A percentile compares a stretch with the other conserved stretches of the same genome.
Conservation (phyloP, 106 monocot species). For the Xerophyta viscosa region DNA sequence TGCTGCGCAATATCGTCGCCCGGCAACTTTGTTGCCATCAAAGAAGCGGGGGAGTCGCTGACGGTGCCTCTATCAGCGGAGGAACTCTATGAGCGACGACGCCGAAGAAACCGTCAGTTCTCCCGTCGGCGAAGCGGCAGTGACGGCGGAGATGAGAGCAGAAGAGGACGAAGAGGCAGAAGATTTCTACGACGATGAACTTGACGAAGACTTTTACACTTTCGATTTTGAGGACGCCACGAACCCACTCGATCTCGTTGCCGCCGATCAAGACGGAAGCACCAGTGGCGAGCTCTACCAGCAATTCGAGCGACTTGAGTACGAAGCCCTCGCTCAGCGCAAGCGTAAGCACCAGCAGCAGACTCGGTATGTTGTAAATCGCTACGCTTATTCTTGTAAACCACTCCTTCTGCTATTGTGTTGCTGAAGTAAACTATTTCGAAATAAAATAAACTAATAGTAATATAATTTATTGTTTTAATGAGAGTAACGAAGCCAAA, state of each 20-base stretch:
- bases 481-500: no score
- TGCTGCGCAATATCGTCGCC: no score
- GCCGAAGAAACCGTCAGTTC: background rate
- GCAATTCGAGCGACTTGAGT: slow-evolving; percentile 53
- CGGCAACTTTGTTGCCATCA: no score
- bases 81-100: background rate
- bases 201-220: background rate
- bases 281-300: slow-evolving; percentile 28
- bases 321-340: slow-evolving; percentile 61
- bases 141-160: background rate
- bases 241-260: slow-evolving; percentile 1
- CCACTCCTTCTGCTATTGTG: no score
- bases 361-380: no score
- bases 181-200: background rate
- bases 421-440: no score
- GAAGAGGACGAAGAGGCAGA: background rate
- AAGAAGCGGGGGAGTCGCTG: background rate
- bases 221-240: slow-evolving; percentile 1
- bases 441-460: no score
- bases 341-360: slow-evolving; percentile 89
- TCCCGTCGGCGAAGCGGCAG: no score
- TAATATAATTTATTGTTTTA: no score
- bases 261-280: no score
- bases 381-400: no score
- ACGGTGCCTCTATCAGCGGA: background rate